Evolutionary conservation across 2,329 filamentous ascomycete genomes (phyloP).

Genomic region (Fusarium pininemorale): DNA sequence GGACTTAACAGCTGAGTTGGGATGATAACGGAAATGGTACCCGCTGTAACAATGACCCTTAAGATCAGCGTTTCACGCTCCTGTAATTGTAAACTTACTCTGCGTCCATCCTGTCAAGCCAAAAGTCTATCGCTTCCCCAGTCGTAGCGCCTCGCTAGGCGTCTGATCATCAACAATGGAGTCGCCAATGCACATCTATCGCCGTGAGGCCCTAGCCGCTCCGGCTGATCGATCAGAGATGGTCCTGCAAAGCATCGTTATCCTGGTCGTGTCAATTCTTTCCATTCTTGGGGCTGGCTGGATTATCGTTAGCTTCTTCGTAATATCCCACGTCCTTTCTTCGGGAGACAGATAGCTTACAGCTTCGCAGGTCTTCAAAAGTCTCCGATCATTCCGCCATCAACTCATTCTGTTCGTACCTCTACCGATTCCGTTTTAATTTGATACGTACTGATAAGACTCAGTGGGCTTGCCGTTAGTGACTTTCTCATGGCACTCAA

Average conservation of each 20-base stretch:
- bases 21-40: not conserved
- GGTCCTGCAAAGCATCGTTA: not conserved
- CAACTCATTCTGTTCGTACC: not conserved
- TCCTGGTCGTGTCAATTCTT: not conserved
- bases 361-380: not conserved
- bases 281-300: not conserved
- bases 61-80: not conserved
- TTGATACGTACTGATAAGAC: accelerated
- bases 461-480: not conserved
- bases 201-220: not conserved
- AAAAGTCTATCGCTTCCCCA: not conserved
- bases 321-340: not conserved
- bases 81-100: not conserved
- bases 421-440: accelerated
- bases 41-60: not conserved
- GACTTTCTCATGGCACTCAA: not conserved
- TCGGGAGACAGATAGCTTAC: not conserved
- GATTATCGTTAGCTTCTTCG: not conserved
- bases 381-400: not conserved
- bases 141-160: not conserved
- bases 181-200: not conserved
- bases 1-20: not conserved
- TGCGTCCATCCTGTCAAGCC: not conserved
- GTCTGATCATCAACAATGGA: not conserved
- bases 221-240: not conserved